Evolutionary conservation across 1,284 basidiomycete genomes (phyloP).

Genomic region (Cutaneotrichosporon cyanovorans): DNA sequence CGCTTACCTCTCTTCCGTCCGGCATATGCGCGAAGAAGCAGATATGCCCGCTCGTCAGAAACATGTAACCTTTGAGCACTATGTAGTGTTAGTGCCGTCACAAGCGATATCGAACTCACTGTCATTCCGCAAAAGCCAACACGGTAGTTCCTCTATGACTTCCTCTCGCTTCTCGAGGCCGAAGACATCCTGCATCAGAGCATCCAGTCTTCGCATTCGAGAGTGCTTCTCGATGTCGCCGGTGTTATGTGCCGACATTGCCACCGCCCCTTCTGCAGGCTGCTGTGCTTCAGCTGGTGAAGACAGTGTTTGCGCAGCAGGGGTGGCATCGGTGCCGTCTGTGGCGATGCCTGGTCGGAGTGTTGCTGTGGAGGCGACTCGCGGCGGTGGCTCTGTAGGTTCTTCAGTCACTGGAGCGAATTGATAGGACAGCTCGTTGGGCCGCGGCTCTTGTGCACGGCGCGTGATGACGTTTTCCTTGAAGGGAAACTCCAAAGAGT

Average conservation of each 20-base stretch:
- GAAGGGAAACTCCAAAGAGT: conserved; percentile 31
- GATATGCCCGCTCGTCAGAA: conserved; percentile 80
- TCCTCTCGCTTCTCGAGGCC: conserved; percentile 69
- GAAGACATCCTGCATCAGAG: conserved; percentile 78
- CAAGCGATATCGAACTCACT: conserved; percentile 56
- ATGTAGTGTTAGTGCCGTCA: conserved; percentile 1
- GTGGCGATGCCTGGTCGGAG: too few relatives aligned
- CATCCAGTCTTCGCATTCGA: conserved; percentile 62
- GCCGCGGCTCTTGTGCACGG: conserved; percentile 25
- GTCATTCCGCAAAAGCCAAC: conserved; percentile 76
- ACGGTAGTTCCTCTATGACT: conserved; percentile 81
- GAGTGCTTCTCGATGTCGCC: not conserved
- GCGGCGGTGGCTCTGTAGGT: not conserved
- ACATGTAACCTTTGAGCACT: conserved; percentile 96
- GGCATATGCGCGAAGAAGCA: conserved; percentile 98
- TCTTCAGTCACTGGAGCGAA: conserved; percentile 11
- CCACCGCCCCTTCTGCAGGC: too few relatives aligned
- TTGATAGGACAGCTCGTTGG: conserved; percentile 31
- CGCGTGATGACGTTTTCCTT: conserved; percentile 37
- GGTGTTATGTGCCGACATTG: too few relatives aligned
- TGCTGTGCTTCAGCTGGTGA: too few relatives aligned
- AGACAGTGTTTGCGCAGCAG: too few relatives aligned
- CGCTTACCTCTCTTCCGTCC: conserved; percentile 64
- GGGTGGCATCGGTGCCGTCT: too few relatives aligned
- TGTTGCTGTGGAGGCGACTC: not conserved